Percentiles rank a stretch among this genome's conserved stretches.
phyloP scores from a whole-genome alignment of 2,329 filamentous ascomycete species.

The Apiospora saccharicola region DNA sequence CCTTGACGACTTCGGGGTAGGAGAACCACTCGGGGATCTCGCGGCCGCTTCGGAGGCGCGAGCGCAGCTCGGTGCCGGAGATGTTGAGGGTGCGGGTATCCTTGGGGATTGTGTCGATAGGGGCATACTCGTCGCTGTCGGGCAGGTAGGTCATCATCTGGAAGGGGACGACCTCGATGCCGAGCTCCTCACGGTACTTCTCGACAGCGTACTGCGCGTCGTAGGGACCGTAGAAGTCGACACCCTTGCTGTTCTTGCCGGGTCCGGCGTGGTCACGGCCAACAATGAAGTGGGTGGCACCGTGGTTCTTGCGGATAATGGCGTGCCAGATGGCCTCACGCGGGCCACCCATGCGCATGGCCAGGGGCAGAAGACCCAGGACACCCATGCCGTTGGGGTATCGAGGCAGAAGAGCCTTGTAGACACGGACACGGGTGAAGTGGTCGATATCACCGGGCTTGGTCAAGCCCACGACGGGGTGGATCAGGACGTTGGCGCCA shows the following conservation, averaged over 20 bases:
- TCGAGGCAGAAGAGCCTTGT: conserved; percentile 93
- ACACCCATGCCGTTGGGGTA: conserved; percentile 99
- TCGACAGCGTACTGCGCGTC: conserved; percentile 96
- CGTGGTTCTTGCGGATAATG: conserved; percentile 99
- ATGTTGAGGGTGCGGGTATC: conserved; percentile 89
- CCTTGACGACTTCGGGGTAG: conserved; percentile 97
- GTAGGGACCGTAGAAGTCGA: conserved; percentile 98
- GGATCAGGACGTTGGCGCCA: conserved; percentile 98
- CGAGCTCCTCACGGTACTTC: conserved; percentile 95
- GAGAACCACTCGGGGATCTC: conserved; percentile 99
- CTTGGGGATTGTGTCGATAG: conserved; percentile 85
- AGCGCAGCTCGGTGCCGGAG: conserved; percentile 88
- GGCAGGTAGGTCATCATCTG: conserved; percentile 99
- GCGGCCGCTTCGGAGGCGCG: conserved; percentile 87
- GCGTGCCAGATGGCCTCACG: conserved; percentile 99
- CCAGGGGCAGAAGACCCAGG: conserved; percentile 90
- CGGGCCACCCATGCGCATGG: conserved; percentile 99
- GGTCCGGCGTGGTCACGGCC: conserved; percentile 98
- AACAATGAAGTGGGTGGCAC: conserved; percentile 98
- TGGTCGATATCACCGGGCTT: conserved; percentile 99
- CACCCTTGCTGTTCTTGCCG: conserved; percentile 96
- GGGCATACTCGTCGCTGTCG: conserved; percentile 95
- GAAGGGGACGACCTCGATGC: conserved; percentile 98
- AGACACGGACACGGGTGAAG: conserved; percentile 98
- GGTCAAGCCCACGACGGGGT: conserved; percentile 97